Evolutionary conservation across 805 yeast species (phyloP).

Genomic region (Suhomyces vadensis): DNA sequence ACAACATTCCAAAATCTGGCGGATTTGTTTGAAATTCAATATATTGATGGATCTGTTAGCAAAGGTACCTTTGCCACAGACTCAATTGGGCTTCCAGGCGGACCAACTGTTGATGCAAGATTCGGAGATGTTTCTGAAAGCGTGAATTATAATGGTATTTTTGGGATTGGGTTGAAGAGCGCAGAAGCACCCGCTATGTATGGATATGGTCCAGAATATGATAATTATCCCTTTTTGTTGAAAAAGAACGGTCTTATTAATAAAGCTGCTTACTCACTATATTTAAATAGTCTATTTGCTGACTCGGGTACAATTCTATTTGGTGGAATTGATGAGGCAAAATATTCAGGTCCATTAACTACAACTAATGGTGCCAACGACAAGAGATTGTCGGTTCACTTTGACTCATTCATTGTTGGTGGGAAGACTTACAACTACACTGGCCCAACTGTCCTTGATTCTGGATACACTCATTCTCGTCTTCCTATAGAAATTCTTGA

Average conservation of each 20-base stretch:
- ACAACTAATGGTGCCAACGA: neutral
- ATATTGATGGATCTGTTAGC: conserved; percentile 52
- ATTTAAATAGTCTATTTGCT: conserved; percentile 12
- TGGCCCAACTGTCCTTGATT: conserved; percentile 9
- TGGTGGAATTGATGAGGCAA: conserved; percentile 23
- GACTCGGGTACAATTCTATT: conserved; percentile 17
- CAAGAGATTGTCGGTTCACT: conserved; percentile 4
- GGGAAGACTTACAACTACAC: neutral
- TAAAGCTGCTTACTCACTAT: conserved; percentile 14
- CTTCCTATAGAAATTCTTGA: conserved; percentile 6
- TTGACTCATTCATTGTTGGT: conserved; percentile 2
- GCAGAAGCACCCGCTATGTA: conserved; percentile 7
- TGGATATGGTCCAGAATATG: conserved; percentile 4
- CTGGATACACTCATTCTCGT: conserved; percentile 8
- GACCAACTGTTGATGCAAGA: conserved; percentile 46
- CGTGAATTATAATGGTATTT: conserved; percentile 3
- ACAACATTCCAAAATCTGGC: conserved; percentile 7
- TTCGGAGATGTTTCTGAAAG: conserved; percentile 9
- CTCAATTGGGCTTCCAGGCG: conserved; percentile 44
- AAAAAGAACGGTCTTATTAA: conserved; percentile 12
- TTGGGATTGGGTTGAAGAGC: conserved; percentile 10
- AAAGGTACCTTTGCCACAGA: conserved; percentile 63
- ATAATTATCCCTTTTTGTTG: conserved; percentile 14
- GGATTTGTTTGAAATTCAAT: conserved; percentile 39
- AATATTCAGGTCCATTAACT: conserved; percentile 13